Evolutionary conservation across 192 early-diverging fungal species (phyloP), one percentile per base, ranked within the genome.

Genomic region (Helicostylum pulchrum): DNA sequence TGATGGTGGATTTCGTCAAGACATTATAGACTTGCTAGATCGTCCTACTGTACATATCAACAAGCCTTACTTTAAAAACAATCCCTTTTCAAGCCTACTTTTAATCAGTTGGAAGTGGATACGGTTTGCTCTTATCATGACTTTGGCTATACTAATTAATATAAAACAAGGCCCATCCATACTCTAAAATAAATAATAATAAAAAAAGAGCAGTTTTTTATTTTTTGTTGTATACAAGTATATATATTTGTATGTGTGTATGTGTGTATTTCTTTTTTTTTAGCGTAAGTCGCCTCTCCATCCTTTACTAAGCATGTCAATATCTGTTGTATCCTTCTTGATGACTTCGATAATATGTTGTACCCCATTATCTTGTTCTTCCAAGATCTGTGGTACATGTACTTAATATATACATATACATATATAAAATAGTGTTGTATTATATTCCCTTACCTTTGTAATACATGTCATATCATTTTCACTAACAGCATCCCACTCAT

Each of bases 311-410:
- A 59, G 9, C 31, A 30, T 23, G 1, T 59, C 48, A 14, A 66
- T 50, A 21, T 65, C 70, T 43, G 53, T 49, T 23, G 39, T 44
- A 52, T 73, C 71, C 7, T 47, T 36, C 60, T 67, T 52, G 20
- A 73, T 55, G n/a, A 63, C 57, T 45, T 73, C 47, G 21, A 73
- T 60, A 15, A 63, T 52, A 54, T 73, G 66, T 31, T 67, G 60
- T 51, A 73, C 58, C 21, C 71, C 71, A 10, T 52, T 47, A 15
- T 73, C 61, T 31, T 73, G 64, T 36, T 73, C 65, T 21, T 61
- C 71, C 48, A 73, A 46, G 3, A 64, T 62, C 65, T 72, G n/a
- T 34, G 20, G 15, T n/a, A 55, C 34, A n/a, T 61, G 9, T 47
- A 21, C 30, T 5, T 31, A 31, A 62, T n/a, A 64, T n/a, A n/a